Conservation (phyloP, 352 stramenopile genomes). For the Stramenopiles sp. region DNA sequence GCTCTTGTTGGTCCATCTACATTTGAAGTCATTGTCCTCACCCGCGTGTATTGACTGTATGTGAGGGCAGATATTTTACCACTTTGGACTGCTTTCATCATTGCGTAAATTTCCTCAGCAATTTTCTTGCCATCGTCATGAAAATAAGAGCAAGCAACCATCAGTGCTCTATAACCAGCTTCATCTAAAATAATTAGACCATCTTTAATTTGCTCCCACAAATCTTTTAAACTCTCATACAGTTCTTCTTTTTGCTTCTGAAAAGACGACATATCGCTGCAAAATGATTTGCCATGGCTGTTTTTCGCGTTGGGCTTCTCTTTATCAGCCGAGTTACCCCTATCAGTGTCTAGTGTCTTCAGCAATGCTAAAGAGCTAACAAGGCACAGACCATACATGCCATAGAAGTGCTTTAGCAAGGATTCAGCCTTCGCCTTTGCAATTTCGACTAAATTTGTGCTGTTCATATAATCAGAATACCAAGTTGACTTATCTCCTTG, state of each 20-base stretch:
- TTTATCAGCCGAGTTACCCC: not conserved
- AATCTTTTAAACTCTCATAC: not conserved
- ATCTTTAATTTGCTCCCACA: not conserved
- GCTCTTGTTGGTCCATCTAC: not conserved
- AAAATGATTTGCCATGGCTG: no score
- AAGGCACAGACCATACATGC: not conserved
- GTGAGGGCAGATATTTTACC: not conserved
- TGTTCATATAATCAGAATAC: not conserved
- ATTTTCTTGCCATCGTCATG: not conserved
- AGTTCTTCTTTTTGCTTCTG: not conserved
- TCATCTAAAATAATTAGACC: conserved; percentile 5
- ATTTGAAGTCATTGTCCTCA: not conserved
- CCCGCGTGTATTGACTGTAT: conserved; percentile 4
- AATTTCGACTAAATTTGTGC: not conserved
- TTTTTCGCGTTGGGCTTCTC: no score
- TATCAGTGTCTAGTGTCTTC: not conserved
- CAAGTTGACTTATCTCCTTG: not conserved
- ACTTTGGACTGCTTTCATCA: not conserved
- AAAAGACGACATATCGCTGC: not conserved
- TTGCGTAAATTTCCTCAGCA: not conserved
- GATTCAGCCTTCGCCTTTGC: not conserved
- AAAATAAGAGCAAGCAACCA: not conserved
- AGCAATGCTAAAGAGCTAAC: not conserved
- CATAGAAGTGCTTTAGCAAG: conserved; percentile 6
- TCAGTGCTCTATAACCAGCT: not conserved